Percentiles rank a stretch among this genome's conserved stretches.
Conservation (phyloP, 2,329 filamentous ascomycete genomes). For the Aaosphaeria arxii region DNA sequence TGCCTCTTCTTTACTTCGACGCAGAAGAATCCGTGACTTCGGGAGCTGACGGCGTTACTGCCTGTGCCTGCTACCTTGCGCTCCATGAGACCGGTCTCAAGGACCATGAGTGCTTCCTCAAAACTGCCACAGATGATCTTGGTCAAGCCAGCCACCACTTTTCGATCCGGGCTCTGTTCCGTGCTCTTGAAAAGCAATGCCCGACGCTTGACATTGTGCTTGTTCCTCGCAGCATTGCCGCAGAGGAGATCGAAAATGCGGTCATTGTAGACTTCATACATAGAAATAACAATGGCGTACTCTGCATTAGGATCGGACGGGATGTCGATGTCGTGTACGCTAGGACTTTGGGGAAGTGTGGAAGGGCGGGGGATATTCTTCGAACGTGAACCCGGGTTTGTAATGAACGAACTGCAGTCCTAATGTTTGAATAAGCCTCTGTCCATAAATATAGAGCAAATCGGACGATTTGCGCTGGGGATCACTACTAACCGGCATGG, state of each 20-base stretch:
- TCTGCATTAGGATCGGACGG: slow-evolving; percentile 67
- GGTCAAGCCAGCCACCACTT: slow-evolving; percentile 85
- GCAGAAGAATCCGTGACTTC: slow-evolving; percentile 95
- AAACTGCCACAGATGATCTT: slow-evolving; percentile 85
- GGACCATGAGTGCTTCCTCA: slow-evolving; percentile 80
- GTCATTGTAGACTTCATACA: slow-evolving; percentile 99
- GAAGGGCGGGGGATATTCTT: slow-evolving; percentile 66
- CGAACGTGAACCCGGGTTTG: slow-evolving; percentile 50
- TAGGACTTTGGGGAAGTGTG: slow-evolving; percentile 69
- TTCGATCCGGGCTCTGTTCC: slow-evolving; percentile 82
- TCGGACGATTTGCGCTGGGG: slow-evolving; percentile 1
- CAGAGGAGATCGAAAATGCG: slow-evolving; percentile 91
- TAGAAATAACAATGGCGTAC: slow-evolving; percentile 86
- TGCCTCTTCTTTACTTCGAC: slow-evolving; percentile 87
- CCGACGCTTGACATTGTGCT: slow-evolving; percentile 59
- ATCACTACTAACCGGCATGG: slow-evolving; percentile 41
- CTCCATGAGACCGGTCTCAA: slow-evolving; percentile 86
- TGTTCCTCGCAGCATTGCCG: slow-evolving; percentile 56
- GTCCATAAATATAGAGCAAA: slow-evolving; percentile 1
- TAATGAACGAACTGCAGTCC: slow-evolving; percentile 58
- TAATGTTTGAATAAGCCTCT: slow-evolving; percentile 34
- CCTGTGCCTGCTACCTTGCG: slow-evolving; percentile 85
- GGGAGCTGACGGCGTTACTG: slow-evolving; percentile 86
- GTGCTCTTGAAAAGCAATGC: slow-evolving; percentile 90
- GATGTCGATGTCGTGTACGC: slow-evolving; percentile 68